phyloP scores from a whole-genome alignment of 257 asterid genomes.

The Thymus mandschuricus region DNA sequence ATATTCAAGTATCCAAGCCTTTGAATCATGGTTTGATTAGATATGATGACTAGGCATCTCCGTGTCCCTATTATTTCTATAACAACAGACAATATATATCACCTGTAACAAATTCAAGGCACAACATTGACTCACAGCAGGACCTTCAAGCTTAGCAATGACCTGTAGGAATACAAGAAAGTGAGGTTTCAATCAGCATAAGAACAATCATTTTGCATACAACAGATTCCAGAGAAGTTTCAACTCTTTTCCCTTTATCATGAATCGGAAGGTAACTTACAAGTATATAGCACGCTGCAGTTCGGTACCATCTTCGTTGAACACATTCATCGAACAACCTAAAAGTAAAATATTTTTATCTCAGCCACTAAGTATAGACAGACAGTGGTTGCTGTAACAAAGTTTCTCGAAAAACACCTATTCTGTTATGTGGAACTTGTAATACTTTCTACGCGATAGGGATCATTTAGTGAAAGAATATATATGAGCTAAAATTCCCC shows the following conservation, averaged over 20 bases:
- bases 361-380: constrained; percentile 28
- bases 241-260: constrained; percentile 20
- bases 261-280: constrained; percentile 42
- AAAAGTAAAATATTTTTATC: constrained; percentile 24
- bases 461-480: constrained; percentile 25
- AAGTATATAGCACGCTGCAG: constrained; percentile 76
- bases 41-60: constrained; percentile 4
- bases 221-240: constrained; percentile 21
- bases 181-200: constrained; percentile 35
- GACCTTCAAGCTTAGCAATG: constrained; percentile 98
- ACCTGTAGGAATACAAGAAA: constrained; percentile 65
- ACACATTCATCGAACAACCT: constrained; percentile 80
- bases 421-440: constrained; percentile 24
- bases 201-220: constrained; percentile 21
- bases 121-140: constrained; percentile 94
- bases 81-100: constrained; percentile 31
- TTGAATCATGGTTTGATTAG: constrained; percentile 7
- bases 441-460: constrained; percentile 26
- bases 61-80: constrained; percentile 9
- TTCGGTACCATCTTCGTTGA: constrained; percentile 71
- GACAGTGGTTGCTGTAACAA: constrained; percentile 12
- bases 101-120: constrained; percentile 98
- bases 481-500: not conserved
- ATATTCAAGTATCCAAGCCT: constrained; percentile 20
- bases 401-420: constrained; percentile 9